phyloP scores from a whole-genome alignment of 257 asterid genomes.

The Solanum virginianum region DNA sequence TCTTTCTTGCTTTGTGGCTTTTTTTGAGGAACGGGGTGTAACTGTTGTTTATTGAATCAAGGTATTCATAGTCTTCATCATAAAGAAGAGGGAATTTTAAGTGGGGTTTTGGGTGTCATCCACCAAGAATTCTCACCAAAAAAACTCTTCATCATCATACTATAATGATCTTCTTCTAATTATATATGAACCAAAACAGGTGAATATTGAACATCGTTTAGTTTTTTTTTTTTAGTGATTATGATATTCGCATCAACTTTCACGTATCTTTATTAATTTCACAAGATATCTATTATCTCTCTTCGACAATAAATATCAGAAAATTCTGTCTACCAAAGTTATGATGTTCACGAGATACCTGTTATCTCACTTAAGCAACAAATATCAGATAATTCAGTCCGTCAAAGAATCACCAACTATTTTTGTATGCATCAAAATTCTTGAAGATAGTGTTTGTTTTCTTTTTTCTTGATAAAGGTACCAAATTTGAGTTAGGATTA shows the following conservation, averaged over 20 bases:
- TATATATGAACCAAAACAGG: not conserved
- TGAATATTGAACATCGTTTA: not conserved
- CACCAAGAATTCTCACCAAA: conserved; percentile 10
- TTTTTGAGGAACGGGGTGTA: not conserved
- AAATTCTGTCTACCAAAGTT: no score
- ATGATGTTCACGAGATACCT: no score
- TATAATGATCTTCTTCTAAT: conserved; percentile 3
- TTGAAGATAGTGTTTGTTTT: no score
- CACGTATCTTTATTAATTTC: accelerated
- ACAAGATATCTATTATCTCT: no score
- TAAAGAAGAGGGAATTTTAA: not conserved
- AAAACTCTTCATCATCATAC: not conserved
- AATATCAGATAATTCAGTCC: no score
- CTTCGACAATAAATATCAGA: no score
- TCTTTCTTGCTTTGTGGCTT: conserved; percentile 17
- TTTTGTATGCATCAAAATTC: no score
- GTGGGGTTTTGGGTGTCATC: conserved; percentile 35
- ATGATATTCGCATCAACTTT: no score
- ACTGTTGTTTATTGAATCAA: conserved; percentile 20
- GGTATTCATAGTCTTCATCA: conserved; percentile 14
- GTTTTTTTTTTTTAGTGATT: not conserved
- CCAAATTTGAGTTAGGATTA: not conserved
- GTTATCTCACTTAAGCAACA: no score
- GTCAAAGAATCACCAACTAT: no score
- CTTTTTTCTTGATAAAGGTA: not conserved